Base-by-base conservation (phyloP, 768 basidiomycete genomes). In the Tulasnella calospora region DNA sequence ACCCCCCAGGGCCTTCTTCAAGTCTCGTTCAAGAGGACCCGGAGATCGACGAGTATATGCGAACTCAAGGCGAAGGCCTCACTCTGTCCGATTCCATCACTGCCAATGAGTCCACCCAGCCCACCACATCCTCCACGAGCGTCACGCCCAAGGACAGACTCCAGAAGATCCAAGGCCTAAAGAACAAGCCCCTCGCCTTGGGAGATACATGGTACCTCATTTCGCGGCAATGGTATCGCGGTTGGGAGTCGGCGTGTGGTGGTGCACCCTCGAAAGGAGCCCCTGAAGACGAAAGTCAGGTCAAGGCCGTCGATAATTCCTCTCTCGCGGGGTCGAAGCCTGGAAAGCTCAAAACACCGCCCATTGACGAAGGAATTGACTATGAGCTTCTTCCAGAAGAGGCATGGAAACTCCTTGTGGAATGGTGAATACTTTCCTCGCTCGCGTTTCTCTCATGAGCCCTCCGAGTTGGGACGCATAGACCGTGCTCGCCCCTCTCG, bases 171-270 rank as follows among this genome's bases (percentile, higher is more conserved):
- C 83, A 88, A 30, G 83, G 84, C 7, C 86, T 86, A 19, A 88
- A 88, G 81, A 82, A 81, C 55, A 83, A 82, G 69, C 84, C 86
- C 57, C 89, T 95, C 88, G 85, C 86, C 40, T 84, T 87, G 10
- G 92, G 92, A 69, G 90, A 94, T 73, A 90, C 87, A 12, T 96
- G 94, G 94, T 95, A 89, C 84, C 85, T 96, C 72, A 86, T 96
- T 38, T 87, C 91, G 30, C 84, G 88, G 72, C 81, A 82, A 30
- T 97, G 95, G 95, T 93, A 88, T 86, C 88, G 88, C 78, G 89
- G 90, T 44, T 96, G 93, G 92, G 84, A 87, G 80, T 89, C 89
- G 81, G 94, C 93, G 15, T 91, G 91, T 82, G 87, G 89, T 0
- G 92, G 92, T 35, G 78, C 74, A n/a, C 61, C 76, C 19, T 15